Percentiles rank a stretch among this genome's conserved stretches.
These are phyloP conservation scores for Carex kokanica DNA, from an alignment of 176 grass and related monocot species.

Conservation along the genomic window DNA sequence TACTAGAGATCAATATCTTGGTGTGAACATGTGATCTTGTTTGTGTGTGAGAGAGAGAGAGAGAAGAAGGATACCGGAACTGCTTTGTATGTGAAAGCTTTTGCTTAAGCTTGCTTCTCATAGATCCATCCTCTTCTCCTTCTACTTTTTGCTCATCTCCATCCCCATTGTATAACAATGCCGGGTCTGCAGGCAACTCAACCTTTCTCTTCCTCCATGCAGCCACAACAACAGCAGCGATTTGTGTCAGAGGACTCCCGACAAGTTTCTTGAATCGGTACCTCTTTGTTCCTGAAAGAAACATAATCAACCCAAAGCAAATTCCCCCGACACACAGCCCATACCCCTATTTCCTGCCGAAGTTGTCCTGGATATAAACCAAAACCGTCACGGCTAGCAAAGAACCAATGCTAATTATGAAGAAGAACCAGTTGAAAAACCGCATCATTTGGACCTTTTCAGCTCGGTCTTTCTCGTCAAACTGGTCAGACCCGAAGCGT, in stretches of 20 bases:
- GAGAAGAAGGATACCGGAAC: conserved; percentile 44
- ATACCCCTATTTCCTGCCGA: conserved; percentile 62
- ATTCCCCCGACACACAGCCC: conserved; percentile 58
- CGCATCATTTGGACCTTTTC: conserved; percentile 74
- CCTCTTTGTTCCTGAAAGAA: conserved; percentile 56
- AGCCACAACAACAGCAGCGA: conserved; percentile 52
- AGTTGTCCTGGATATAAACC: conserved; percentile 87
- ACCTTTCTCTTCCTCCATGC: conserved; percentile 63
- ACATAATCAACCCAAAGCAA: conserved; percentile 46
- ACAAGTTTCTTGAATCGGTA: conserved; percentile 85
- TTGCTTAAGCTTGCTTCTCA: conserved; percentile 68
- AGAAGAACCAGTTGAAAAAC: conserved; percentile 99
- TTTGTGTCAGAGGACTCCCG: conserved; percentile 76
- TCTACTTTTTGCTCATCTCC: conserved; percentile 3
- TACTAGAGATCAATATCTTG: not conserved
- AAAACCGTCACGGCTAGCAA: conserved; percentile 80
- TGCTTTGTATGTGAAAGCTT: conserved; percentile 72
- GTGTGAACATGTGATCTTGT: not conserved
- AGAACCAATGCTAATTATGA: conserved; percentile 90
- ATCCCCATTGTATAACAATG: conserved; percentile 52
- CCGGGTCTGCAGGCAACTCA: conserved; percentile 41
- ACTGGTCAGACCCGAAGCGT: conserved; percentile 92
- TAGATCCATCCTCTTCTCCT: conserved; percentile 25
- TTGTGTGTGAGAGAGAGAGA: not conserved
- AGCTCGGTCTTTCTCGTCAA: conserved; percentile 45